Evolutionary conservation across 139 green algal species (phyloP).

Genomic region (Chlorella sp.): DNA sequence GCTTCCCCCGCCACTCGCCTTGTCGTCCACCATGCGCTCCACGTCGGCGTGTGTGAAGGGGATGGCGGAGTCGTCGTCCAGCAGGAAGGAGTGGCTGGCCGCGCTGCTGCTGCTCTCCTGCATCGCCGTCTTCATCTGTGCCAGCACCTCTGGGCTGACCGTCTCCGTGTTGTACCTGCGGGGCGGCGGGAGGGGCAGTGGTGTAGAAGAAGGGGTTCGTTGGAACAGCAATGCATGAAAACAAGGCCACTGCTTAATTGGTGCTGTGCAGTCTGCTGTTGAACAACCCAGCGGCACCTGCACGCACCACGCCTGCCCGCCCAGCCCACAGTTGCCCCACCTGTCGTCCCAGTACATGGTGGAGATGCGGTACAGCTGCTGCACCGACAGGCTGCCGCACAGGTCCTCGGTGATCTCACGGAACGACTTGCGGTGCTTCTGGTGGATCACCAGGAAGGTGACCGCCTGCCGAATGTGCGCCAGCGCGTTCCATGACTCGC

Average conservation of each 20-base stretch:
- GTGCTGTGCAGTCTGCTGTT: too few species aligned
- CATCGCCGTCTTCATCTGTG: slow-evolving; percentile 92
- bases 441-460: slow-evolving; percentile 85
- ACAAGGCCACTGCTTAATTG: too few species aligned
- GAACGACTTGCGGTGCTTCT: slow-evolving; percentile 97
- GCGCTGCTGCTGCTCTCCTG: slow-evolving; percentile 75
- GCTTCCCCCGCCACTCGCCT: neutral
- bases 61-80: slow-evolving; percentile 97
- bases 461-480: slow-evolving; percentile 86
- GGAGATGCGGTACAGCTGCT: slow-evolving; percentile 99
- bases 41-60: slow-evolving; percentile 88
- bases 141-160: slow-evolving; percentile 86
- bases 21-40: slow-evolving; percentile 69
- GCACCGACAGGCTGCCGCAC: slow-evolving; percentile 93
- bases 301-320: neutral
- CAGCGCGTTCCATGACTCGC: slow-evolving; percentile 94
- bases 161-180: slow-evolving; percentile 97
- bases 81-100: slow-evolving; percentile 93
- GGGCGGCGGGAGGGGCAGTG: neutral
- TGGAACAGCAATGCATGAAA: too few species aligned
- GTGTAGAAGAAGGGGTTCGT: neutral
- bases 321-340: slow-evolving; percentile 43
- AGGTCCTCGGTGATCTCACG: slow-evolving; percentile 97
- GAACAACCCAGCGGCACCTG: neutral
- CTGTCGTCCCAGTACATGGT: slow-evolving; percentile 99